Evolutionary conservation across 2,329 filamentous ascomycete genomes (phyloP).

Genomic region (Fusarium multiceps): DNA sequence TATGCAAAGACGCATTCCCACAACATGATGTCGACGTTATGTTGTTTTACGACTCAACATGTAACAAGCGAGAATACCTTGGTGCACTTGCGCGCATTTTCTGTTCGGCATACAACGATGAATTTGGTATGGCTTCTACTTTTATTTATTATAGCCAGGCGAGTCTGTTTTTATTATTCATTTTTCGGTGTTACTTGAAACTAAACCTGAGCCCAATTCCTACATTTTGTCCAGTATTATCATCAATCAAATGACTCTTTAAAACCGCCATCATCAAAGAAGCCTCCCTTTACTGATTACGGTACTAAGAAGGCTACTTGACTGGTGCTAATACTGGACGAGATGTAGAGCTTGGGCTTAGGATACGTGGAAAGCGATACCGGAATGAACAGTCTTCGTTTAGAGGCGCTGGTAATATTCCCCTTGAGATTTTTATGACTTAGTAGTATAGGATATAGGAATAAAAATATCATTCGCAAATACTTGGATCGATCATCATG

Average conservation of each 20-base stretch:
- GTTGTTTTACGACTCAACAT: slow-evolving; percentile 20
- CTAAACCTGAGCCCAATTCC: background rate
- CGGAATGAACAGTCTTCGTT: slow-evolving; percentile 11
- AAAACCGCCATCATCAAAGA: background rate
- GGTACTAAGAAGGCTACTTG: background rate
- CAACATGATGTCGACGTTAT: slow-evolving; percentile 27
- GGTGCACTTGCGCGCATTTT: slow-evolving; percentile 25
- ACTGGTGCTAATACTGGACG: background rate
- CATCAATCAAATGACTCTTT: background rate
- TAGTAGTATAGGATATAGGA: slow-evolving; percentile 14
- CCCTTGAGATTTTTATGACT: slow-evolving; percentile 25
- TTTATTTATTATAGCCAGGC: slow-evolving; percentile 9
- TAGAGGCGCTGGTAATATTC: slow-evolving; percentile 27
- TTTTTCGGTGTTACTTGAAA: background rate
- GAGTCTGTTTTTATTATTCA: slow-evolving; percentile 22
- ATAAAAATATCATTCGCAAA: slow-evolving; percentile 6
- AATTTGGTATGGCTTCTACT: slow-evolving; percentile 11
- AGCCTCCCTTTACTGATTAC: background rate
- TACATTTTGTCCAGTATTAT: background rate
- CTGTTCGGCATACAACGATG: slow-evolving; percentile 27
- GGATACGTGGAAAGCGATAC: background rate
- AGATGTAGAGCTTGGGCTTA: background rate
- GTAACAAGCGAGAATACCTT: slow-evolving; percentile 14
- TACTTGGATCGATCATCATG: background rate
- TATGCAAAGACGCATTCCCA: slow-evolving; percentile 23